A percentile compares a stretch with the other conserved stretches of the same genome.
phyloP scores from a whole-genome alignment of 371 early-diverging fungal genomes.

The Mucor saturninus region DNA sequence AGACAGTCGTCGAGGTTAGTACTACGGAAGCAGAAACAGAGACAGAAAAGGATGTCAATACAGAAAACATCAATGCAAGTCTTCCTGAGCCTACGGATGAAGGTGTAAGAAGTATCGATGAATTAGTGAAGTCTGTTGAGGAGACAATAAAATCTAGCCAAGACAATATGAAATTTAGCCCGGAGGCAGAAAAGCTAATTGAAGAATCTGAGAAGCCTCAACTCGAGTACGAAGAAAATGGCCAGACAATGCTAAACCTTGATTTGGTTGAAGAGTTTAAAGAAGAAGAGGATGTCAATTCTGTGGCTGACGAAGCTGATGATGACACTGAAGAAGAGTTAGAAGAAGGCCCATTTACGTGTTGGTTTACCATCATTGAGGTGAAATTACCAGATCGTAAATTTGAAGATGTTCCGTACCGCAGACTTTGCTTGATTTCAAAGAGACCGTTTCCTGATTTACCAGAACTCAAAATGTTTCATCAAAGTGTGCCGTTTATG shows the following conservation, averaged over 20 bases:
- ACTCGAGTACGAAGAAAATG: neutral
- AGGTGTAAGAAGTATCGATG: no score
- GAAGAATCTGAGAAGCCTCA: no score
- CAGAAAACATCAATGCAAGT: no score
- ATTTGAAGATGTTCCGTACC: slow-evolving; percentile 41
- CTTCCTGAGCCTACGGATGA: no score
- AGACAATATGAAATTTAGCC: no score
- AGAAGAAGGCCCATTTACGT: slow-evolving; percentile 37
- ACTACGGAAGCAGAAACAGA: neutral
- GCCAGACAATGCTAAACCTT: neutral
- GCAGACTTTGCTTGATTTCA: slow-evolving; percentile 56
- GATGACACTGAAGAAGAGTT: slow-evolving; percentile 29
- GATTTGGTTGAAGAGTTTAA: neutral
- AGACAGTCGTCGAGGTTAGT: neutral
- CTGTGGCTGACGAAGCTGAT: neutral
- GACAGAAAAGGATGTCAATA: neutral
- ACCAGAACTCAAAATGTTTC: slow-evolving; percentile 46
- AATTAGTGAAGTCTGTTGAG: no score
- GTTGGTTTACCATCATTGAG: slow-evolving; percentile 38
- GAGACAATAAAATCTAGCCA: no score
- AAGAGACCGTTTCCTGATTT: slow-evolving; percentile 51
- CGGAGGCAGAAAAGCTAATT: no score
- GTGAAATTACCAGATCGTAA: slow-evolving; percentile 23
- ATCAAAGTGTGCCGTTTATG: slow-evolving; percentile 38
- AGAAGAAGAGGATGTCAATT: neutral